Evolutionary conservation across 1,284 basidiomycete species (phyloP).

Genomic region (Cryptococcus maquisensis): DNA sequence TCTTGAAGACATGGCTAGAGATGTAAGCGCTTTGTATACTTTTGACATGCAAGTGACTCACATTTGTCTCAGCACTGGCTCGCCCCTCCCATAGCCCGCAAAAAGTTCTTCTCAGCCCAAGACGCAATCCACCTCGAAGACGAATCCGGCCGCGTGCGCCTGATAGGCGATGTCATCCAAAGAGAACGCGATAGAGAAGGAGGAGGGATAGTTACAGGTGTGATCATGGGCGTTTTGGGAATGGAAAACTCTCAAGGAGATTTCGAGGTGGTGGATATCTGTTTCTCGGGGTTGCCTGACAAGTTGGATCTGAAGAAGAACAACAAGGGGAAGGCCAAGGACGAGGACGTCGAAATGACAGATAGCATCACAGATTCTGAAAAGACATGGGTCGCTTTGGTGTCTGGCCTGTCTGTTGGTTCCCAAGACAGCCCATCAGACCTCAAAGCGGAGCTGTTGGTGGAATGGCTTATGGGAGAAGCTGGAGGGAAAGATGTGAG

Average conservation of each 20-base stretch:
- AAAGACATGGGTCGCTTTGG: slow-evolving; percentile 69
- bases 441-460: slow-evolving; percentile 69
- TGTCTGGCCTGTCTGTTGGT: slow-evolving; percentile 75
- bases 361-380: slow-evolving; percentile 5
- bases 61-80: slow-evolving; percentile 67
- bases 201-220: slow-evolving; percentile 74
- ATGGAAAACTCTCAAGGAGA: slow-evolving; percentile 84
- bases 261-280: slow-evolving; percentile 87
- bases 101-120: slow-evolving; percentile 70
- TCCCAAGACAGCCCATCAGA: slow-evolving; percentile 58
- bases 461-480: slow-evolving; percentile 85
- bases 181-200: slow-evolving; percentile 50
- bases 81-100: slow-evolving; percentile 68
- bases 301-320: slow-evolving; percentile 46
- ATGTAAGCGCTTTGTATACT: slow-evolving; percentile 57
- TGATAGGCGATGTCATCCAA: slow-evolving; percentile 65
- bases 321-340: slow-evolving; percentile 48
- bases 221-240: slow-evolving; percentile 84
- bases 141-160: slow-evolving; percentile 82
- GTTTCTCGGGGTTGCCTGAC: slow-evolving; percentile 75
- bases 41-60: background rate
- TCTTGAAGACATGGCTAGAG: slow-evolving; percentile 85
- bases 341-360: slow-evolving; percentile 24
- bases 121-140: slow-evolving; percentile 91
- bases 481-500: slow-evolving; percentile 60